A percentile compares a stretch with the other conserved stretches of the same genome.
phyloP scores from a whole-genome alignment of 2,329 filamentous ascomycete genomes.

The Clarireedia monteithiana region DNA sequence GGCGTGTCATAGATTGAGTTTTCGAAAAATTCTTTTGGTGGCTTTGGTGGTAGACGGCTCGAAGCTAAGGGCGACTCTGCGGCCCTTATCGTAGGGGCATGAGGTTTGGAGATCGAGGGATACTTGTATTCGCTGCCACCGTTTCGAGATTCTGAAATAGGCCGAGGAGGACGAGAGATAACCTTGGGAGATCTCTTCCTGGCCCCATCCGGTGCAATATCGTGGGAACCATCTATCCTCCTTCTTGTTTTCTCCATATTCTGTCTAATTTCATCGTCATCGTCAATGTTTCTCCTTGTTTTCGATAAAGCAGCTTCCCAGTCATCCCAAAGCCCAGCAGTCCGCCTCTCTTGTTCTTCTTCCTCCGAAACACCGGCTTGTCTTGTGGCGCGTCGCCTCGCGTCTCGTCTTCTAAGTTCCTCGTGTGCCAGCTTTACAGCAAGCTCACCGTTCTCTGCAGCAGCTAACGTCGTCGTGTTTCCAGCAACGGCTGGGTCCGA shows the following conservation, averaged over 20 bases:
- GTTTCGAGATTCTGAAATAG: constrained; percentile 11
- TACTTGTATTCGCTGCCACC: constrained; percentile 41
- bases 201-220: constrained; percentile 16
- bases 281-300: constrained; percentile 24
- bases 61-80: background rate
- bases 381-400: constrained; percentile 47
- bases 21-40: constrained; percentile 22
- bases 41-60: constrained; percentile 22
- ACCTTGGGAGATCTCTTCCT: constrained; percentile 24
- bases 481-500: constrained; percentile 55
- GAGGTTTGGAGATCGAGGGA: constrained; percentile 46
- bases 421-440: constrained; percentile 69
- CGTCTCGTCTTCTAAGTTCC: constrained; percentile 62
- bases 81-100: constrained; percentile 36
- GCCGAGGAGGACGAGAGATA: constrained; percentile 18
- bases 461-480: constrained; percentile 55
- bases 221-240: constrained; percentile 30
- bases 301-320: constrained; percentile 39
- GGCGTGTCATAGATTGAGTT: constrained; percentile 1
- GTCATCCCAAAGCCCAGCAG: constrained; percentile 44
- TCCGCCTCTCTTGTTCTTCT: constrained; percentile 48
- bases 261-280: constrained; percentile 39
- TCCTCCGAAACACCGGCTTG: constrained; percentile 49
- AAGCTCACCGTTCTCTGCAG: constrained; percentile 63
- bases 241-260: constrained; percentile 44